These are phyloP conservation scores for Fraxinus dipetala DNA, from an alignment of 305 asterid genomes.

Conservation along the genomic window DNA sequence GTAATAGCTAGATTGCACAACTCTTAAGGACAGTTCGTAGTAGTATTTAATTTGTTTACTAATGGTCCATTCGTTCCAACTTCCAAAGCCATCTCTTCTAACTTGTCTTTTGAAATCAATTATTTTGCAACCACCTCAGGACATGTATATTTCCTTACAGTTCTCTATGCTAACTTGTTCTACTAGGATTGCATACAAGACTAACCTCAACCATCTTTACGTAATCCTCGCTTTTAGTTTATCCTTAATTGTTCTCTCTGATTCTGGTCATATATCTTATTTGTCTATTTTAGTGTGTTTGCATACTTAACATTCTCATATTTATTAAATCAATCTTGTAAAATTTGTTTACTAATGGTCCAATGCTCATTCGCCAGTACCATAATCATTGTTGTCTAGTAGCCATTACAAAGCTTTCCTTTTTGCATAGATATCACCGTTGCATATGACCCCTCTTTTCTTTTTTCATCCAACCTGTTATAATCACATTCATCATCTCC, in stretches of 20 bases:
- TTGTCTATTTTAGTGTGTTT: background rate
- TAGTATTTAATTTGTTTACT: no score
- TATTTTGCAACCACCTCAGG: background rate
- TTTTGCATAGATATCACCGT: background rate
- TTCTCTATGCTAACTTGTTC: background rate
- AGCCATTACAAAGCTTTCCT: background rate
- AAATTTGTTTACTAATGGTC: background rate
- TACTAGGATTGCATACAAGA: background rate
- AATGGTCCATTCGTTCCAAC: background rate
- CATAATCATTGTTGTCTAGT: background rate
- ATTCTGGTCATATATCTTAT: background rate
- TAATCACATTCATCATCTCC: background rate
- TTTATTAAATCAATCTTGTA: background rate
- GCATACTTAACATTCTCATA: background rate
- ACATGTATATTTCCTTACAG: background rate
- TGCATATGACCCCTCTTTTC: background rate
- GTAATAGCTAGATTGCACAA: background rate
- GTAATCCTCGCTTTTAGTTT: background rate
- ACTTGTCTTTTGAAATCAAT: background rate
- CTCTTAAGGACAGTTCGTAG: background rate
- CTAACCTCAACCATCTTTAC: background rate
- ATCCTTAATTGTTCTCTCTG: background rate
- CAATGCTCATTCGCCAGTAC: background rate
- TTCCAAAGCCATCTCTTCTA: background rate
- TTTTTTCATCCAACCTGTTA: background rate